phyloP scores from a whole-genome alignment of 441 rosid species.

The Kokia cookei region DNA sequence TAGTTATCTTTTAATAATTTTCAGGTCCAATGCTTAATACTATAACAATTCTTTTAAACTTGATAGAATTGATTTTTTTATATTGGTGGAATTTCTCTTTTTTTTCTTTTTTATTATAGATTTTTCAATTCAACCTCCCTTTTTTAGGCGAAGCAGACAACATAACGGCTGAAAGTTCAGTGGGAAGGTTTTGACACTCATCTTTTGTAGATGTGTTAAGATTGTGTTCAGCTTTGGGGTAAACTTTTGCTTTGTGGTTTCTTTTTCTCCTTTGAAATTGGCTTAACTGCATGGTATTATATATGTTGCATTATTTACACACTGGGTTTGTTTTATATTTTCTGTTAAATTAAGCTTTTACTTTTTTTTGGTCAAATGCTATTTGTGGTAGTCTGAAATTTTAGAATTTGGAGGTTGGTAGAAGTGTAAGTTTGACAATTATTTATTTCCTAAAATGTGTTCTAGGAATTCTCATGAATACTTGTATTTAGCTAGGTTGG shows the following conservation, averaged over 20 bases:
- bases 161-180: constrained; percentile 57
- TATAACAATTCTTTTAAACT: constrained; percentile 19
- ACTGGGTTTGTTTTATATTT: background rate
- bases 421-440: background rate
- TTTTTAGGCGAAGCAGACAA: constrained; percentile 62
- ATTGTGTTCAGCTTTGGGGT: constrained; percentile 18
- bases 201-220: constrained; percentile 64
- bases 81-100: constrained; percentile 36
- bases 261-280: background rate
- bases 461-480: background rate
- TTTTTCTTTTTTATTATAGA: constrained; percentile 37
- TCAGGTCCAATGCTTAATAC: constrained; percentile 26
- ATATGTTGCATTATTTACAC: constrained; percentile 3
- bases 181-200: constrained; percentile 48
- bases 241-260: background rate
- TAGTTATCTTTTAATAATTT: constrained; percentile 6
- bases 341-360: background rate
- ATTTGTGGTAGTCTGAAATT: background rate
- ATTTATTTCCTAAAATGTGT: background rate
- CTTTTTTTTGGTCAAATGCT: constrained; percentile 13
- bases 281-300: background rate
- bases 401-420: background rate
- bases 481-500: background rate
- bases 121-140: constrained; percentile 54
- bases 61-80: constrained; percentile 31